Conservation (phyloP, 2,329 filamentous ascomycete genomes). For the Chaetothyriales sp. region DNA sequence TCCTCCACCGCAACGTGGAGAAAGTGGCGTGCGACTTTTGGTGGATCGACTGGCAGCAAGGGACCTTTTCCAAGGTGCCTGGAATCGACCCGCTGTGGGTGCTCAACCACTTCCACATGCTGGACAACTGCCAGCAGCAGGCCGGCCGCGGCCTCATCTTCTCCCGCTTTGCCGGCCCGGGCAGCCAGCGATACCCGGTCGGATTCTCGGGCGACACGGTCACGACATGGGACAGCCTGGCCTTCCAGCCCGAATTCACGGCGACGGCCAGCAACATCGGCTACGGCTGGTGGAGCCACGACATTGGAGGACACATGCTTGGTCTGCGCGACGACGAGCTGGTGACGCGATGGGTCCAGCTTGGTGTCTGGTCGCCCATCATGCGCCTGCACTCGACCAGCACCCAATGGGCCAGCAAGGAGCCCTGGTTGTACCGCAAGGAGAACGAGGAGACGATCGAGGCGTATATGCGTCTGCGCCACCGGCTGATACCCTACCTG, state of each 20-base stretch:
- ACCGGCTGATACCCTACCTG: conserved; percentile 47
- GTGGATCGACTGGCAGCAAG: conserved; percentile 59
- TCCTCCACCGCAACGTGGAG: conserved; percentile 44
- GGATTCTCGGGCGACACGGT: conserved; percentile 52
- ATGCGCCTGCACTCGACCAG: conserved; percentile 47
- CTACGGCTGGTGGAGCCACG: conserved; percentile 56
- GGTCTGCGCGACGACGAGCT: conserved; percentile 47
- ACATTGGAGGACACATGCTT: conserved; percentile 50
- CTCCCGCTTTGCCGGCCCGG: conserved; percentile 49
- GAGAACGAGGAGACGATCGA: conserved; percentile 37
- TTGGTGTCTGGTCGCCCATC: conserved; percentile 48
- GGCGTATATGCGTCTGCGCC: conserved; percentile 40
- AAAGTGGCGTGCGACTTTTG: conserved; percentile 47
- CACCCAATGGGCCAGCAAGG: conserved; percentile 46
- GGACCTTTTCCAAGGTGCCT: conserved; percentile 39
- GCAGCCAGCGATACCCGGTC: conserved; percentile 50
- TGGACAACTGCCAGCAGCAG: conserved; percentile 35
- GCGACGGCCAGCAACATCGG: conserved; percentile 53
- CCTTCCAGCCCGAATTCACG: conserved; percentile 55
- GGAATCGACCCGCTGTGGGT: conserved; percentile 52
- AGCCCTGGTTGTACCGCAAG: conserved; percentile 45
- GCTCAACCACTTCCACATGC: conserved; percentile 51
- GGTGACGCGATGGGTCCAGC: conserved; percentile 47
- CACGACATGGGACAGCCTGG: conserved; percentile 46
- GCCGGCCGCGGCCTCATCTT: conserved; percentile 40